Base-by-base conservation (phyloP, 2,329 filamentous ascomycete genomes). In the Fusarium proliferatum region DNA sequence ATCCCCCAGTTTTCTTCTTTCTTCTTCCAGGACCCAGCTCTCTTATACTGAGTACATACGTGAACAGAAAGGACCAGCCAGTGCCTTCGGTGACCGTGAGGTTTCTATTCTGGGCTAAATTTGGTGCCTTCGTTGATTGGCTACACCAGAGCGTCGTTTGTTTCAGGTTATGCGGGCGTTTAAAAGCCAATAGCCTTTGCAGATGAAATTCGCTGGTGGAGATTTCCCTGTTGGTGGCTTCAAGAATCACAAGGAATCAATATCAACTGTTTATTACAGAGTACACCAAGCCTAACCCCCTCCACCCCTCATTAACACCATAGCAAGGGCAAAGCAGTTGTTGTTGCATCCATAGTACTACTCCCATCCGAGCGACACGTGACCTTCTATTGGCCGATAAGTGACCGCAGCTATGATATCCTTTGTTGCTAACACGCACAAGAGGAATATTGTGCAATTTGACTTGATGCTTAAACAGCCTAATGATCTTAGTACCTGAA, bases 161-260 rank as follows among this genome's bases (percentile, higher is more conserved):
- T 81, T 81, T 81, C 80, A 81, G 80, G 76, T 80, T 79, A 77
- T 81, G 80, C 77, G 70, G 75, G 76, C 78, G 76, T 65, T 71
- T 79, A 76, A 30, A 56, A 72, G 63, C 79, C 80, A 81, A 81
- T 81, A 51, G 64, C 42, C 19, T 49, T 60, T 58, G 43, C 43
- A 45, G 38, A 45, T 46, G 51, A 57, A 55, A 36, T 61, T 58
- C 56, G 55, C 46, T 19, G 46, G 71, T 76, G 75, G 75, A 46
- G 57, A 59, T 34, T 46, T 15, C 49, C 19, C 39, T 49, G 63
- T 30, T 59, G 53, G 60, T 39, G 26, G 46, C 51, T 55, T 68
- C 46, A 64, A n/a, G 16, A 52, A 61, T 48, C 51, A 70, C 61
- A 63, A 60, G 46, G 71, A 55, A 51, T 60, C 56, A 52, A 48